Evolutionary conservation across 306 rosid genomes (phyloP), one percentile per base, ranked within the genome.

Genomic region (Boehmeria nivea): DNA sequence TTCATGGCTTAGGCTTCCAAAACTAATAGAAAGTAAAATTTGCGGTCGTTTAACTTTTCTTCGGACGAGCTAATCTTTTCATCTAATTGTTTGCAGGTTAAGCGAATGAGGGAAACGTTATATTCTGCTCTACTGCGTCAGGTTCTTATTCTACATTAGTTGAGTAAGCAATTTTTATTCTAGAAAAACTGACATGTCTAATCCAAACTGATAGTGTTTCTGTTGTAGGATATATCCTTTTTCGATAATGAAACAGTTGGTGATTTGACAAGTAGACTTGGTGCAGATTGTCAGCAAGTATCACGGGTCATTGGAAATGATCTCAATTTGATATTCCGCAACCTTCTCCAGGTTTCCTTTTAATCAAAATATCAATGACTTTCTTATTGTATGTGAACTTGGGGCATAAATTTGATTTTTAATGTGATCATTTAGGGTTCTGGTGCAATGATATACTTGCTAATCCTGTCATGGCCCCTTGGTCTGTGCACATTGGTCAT

Each of bases 221-320:
- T 64, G 50, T 77, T 80, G 89, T 82, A 91, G 98, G 98, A 91
- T 75, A 84, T 84, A 70, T 84, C 95, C 22, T 91, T 91, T 82
- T 91, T 82, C 76, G 98, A 91, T 81, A 24, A 63, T 75, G 96
- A 84, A 77, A 91, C 98, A 43, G 96, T 91, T 57, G 98, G 98
- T 66, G 89, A 82, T 77, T 78, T 91, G 82, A 91, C 96, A 57
- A 91, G 98, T 85, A 80, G 98, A 81, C 98, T 91, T 70, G 98
- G 98, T 55, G 96, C 96, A 24, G 98, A 91, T 77, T 91, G 98
- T 57, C 98, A 87, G 74, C 96, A 91, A 87, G 96, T 87, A 45
- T 91, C 98, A 52, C 78, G 93, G 40, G 98, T 91, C 65, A 91
- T 87, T 52, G 98, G 98, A 63, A 84, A 82, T 72, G 98, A 91